A percentile compares a stretch with the other conserved stretches of the same genome.
Evolutionary conservation across 2,329 filamentous ascomycete species (phyloP).

Genomic region (Cephalotrichum gorgonifer): DNA sequence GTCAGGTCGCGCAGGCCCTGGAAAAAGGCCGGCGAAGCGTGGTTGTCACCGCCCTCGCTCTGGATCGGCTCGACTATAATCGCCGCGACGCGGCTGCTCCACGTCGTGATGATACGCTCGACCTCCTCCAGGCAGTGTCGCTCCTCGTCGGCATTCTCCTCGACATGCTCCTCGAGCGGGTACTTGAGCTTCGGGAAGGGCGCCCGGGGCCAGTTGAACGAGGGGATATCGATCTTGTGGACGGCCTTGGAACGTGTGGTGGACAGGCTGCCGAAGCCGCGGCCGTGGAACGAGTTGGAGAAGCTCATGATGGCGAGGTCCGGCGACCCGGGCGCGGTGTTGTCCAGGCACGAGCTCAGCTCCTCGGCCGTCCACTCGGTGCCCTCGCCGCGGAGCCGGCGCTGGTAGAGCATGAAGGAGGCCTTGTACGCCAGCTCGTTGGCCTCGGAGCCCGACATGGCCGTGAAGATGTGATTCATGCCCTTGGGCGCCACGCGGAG

Average conservation of each 20-base stretch:
- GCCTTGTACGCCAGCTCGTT: constrained; percentile 83
- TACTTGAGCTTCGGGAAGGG: constrained; percentile 68
- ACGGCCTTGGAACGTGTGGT: constrained; percentile 76
- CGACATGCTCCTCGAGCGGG: constrained; percentile 57
- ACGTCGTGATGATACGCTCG: constrained; percentile 69
- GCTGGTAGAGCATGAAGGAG: constrained; percentile 72
- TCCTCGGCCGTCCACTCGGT: constrained; percentile 65
- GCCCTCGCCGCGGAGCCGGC: constrained; percentile 59
- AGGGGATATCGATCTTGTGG: constrained; percentile 81
- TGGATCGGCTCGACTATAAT: constrained; percentile 85
- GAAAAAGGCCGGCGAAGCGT: constrained; percentile 83
- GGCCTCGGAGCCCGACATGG: constrained; percentile 68
- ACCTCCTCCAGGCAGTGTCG: constrained; percentile 72
- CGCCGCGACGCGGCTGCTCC: constrained; percentile 69
- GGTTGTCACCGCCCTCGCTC: constrained; percentile 91
- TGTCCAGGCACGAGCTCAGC: constrained; percentile 56
- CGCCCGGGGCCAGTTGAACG: constrained; percentile 81
- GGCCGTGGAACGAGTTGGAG: constrained; percentile 69
- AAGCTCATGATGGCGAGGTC: constrained; percentile 71
- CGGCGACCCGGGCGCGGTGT: constrained; percentile 62
- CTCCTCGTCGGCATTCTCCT: constrained; percentile 65
- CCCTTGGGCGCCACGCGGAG: constrained; percentile 65
- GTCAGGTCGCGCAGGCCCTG: constrained; percentile 71
- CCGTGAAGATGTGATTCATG: constrained; percentile 71
- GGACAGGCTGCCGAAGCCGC: constrained; percentile 66